Percentiles rank a stretch among this genome's conserved stretches.
phyloP scores from a whole-genome alignment of 345 rosid species.

The Geranium rotundifolium region DNA sequence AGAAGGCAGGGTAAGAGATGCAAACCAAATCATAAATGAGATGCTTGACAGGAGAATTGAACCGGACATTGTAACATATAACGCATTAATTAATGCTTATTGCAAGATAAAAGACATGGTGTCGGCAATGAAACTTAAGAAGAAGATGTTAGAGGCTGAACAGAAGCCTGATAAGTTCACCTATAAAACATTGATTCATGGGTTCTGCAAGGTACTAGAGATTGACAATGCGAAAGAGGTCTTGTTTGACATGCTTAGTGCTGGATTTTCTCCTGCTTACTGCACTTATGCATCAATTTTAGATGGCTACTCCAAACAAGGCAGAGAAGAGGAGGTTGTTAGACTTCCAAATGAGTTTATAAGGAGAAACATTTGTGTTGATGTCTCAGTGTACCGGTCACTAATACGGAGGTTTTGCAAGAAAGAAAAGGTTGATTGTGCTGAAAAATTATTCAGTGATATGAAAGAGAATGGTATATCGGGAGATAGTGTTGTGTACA shows the following conservation, averaged over 20 bases:
- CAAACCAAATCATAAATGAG: slow-evolving; percentile 61
- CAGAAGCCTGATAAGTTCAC: slow-evolving; percentile 55
- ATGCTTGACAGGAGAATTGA: slow-evolving; percentile 64
- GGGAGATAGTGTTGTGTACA: slow-evolving; percentile 65
- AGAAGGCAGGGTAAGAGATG: slow-evolving; percentile 75
- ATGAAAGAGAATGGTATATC: slow-evolving; percentile 60
- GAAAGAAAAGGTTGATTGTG: slow-evolving; percentile 47
- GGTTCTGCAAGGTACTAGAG: slow-evolving; percentile 64
- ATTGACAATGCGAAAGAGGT: slow-evolving; percentile 63
- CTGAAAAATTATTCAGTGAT: slow-evolving; percentile 33
- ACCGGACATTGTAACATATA: slow-evolving; percentile 82
- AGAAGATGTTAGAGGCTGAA: slow-evolving; percentile 71
- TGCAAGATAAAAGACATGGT: slow-evolving; percentile 70
- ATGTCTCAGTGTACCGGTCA: slow-evolving; percentile 67
- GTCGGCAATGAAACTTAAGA: slow-evolving; percentile 78
- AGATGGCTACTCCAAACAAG: slow-evolving; percentile 49
- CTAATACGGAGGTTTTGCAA: slow-evolving; percentile 77
- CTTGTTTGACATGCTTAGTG: slow-evolving; percentile 53
- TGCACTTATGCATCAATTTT: slow-evolving; percentile 74
- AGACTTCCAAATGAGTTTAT: slow-evolving; percentile 51
- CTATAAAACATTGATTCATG: slow-evolving; percentile 69
- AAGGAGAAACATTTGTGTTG: slow-evolving; percentile 40
- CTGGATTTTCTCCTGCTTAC: slow-evolving; percentile 71
- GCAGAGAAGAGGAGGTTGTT: slow-evolving; percentile 34
- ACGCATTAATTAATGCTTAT: slow-evolving; percentile 80